Base-by-base conservation (phyloP, 2,329 filamentous ascomycete genomes). In the Fusarium sp. region DNA sequence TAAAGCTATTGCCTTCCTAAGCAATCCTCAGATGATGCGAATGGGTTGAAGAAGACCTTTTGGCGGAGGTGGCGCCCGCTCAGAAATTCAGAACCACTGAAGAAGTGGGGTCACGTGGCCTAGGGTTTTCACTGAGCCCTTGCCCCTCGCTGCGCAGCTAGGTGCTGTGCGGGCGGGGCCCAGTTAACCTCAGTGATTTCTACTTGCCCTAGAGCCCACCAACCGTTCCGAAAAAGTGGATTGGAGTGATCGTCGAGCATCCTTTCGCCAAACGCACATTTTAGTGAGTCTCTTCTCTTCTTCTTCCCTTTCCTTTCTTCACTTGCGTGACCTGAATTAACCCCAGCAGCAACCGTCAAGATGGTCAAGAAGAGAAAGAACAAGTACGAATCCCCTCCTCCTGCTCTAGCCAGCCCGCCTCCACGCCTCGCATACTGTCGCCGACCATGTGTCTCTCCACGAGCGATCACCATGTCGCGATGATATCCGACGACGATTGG, bases 361-460 rank as follows among this genome's bases (percentile, higher is more conserved):
- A 89, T 90, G 88, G 87, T 89, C 80, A 90, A 90, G 86, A 90
- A 90, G 86, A 88, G 88, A 86, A 88, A 88, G 82, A 87, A 86
- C 82, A 89, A 89, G 85, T 87, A 83, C 77, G 83, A 79, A 50
- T 67, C 54, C 62, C 61, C 62, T 60, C 26, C 26, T 28, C 26
- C 32, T 50, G 53, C 57, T n/a, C 50, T 56, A 26, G 42, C 20
- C 44, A 47, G 19, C 54, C 39, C 81, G 20, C 24, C 44, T 34
- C 14, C 57, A 53, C 52, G 47, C 46, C 61, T 60, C 26, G 45
- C 55, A 60, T 19, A 51, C 51, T 44, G 40, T 51, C 66, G 63
- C 64, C 62, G 59, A 69, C 40, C 59, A 56, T 70, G 65, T 49
- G 65, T 49, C 38, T 56, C 48, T 10, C 34, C 17, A 70, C 45